Evolutionary conservation across 176 grass and related monocot species (phyloP), one percentile per base, ranked within the genome.

Genomic region (Luzula sylvatica): DNA sequence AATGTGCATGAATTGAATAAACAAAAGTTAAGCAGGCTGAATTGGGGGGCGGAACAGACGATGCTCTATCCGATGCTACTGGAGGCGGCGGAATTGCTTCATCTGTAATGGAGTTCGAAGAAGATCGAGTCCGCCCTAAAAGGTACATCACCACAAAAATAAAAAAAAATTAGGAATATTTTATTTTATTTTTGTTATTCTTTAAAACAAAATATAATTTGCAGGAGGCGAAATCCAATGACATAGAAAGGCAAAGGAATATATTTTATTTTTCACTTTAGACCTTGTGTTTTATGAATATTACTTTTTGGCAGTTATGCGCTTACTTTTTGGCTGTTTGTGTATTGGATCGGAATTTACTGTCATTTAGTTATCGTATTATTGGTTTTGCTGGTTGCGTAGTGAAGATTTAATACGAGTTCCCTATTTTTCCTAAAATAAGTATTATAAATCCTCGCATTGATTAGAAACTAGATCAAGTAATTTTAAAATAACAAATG

Each of bases 101-200:
- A 19, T 49, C 60, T 64, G 72, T 99, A 62, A 92, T 99, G 86
- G 93, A 99, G 66, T 86, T 80, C 77, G 93, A 99, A 80, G 93
- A 99, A 64, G 93, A 99, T 66, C 93, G 93, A 39, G 28, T 83
- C 56, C 86, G 93, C 43, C 64, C 93, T 50, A 99, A 99, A 73
- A 99, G 93, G 93, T 99, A 80, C 59, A 19, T 20, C 20, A 29
- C 46, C 32, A 3, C 17, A 27, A 52, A 17, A 7, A 6, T 48
- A 38, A 21, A 18, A 3, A 29, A 41, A 24, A 20, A 16, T 2
- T 15, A 24, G 41, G 4, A 26, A 23, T 15, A 41, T 26, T 44
- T 45, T 61, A 14, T 61, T 26, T 25, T 25, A 15, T 15, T 64
- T 47, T 26, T 46, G 11, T 46, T 12, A 26, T 51, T 66, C 44